Evolutionary conservation across 2,329 filamentous ascomycete genomes (phyloP).

Genomic region (Blastomyces silverae): DNA sequence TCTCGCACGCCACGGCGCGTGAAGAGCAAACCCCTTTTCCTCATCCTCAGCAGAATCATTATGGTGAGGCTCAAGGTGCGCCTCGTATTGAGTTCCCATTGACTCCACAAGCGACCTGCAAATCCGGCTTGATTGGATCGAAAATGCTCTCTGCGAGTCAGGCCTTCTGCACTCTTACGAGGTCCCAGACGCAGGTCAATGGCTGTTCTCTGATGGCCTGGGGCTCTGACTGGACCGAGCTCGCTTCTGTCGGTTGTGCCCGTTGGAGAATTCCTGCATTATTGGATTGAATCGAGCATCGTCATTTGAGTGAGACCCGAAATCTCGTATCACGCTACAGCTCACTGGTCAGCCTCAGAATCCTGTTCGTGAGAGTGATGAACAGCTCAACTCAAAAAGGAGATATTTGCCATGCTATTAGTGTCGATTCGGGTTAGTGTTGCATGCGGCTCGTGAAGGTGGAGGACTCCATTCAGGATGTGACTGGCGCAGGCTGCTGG

Average conservation of each 20-base stretch:
- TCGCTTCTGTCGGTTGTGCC: neutral
- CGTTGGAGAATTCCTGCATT: neutral
- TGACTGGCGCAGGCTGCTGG: neutral
- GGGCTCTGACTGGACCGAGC: neutral
- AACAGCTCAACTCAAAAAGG: neutral
- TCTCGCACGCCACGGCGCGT: neutral
- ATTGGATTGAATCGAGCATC: neutral
- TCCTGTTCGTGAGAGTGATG: neutral
- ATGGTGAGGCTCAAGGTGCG: neutral
- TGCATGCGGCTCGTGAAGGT: constrained; percentile 1
- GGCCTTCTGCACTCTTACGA: neutral
- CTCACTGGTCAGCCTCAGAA: constrained; percentile 1
- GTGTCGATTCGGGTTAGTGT: neutral
- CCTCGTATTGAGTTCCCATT: constrained; percentile 4
- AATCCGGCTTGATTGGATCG: neutral
- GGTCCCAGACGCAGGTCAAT: neutral
- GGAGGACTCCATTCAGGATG: neutral
- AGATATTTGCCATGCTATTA: neutral
- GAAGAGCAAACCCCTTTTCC: neutral
- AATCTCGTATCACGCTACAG: neutral
- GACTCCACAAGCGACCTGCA: constrained; percentile 2
- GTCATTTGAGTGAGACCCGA: constrained; percentile 2
- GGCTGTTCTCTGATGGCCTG: neutral
- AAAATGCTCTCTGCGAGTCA: neutral
- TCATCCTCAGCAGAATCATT: neutral